Base-by-base conservation (phyloP, 805 yeast genomes). In the Brettanomyces bruxellensis region DNA sequence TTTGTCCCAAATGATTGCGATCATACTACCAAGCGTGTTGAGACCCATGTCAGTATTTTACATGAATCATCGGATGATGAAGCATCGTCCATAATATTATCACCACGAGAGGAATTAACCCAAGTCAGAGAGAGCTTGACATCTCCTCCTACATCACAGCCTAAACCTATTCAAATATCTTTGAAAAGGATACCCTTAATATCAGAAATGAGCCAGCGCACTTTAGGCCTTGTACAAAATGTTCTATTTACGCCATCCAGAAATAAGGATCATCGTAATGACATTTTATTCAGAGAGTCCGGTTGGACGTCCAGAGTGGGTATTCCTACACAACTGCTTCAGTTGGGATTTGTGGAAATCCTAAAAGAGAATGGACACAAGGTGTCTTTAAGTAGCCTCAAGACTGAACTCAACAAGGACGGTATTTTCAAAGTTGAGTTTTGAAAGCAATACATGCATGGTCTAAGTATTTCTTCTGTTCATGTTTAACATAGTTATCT, bases 281-380 rank as follows among this genome's bases (percentile, higher is more conserved):
- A 4, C 7, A 34, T 25, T 9, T 2, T 50, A 1, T 24, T 12
- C 1, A 32, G 40, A 18, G 55, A 53, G 37, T 43, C 45, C 12
- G 7, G 30, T 11, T 51, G 56, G 56, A 24, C 43, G 3, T 34
- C 43, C 7, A 32, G 55, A 25, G 32, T 37, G 4, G 49, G 47
- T 3, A 42, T 38, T 8, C 56, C 56, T 1, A 45, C 54, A 2
- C 3, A 9, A 2, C 8, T 34, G 38, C 34, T 43, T 24, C 38
- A 30, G 24, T 12, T 18, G 18, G 44, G 44, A 9, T 41, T 32
- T n/a, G 25, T 24, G n/a, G 44, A 32, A 22, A 28, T 28, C 32
- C 11, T 28, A 28, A 28, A 28, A 9, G 11, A 28, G 32, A 28
- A 28, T 7, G 32, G 32, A 28, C 11, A 28, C 11, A 9, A 28